Conservation (phyloP, 495 filamentous ascomycete species). For the Neurospora sp. region DNA sequence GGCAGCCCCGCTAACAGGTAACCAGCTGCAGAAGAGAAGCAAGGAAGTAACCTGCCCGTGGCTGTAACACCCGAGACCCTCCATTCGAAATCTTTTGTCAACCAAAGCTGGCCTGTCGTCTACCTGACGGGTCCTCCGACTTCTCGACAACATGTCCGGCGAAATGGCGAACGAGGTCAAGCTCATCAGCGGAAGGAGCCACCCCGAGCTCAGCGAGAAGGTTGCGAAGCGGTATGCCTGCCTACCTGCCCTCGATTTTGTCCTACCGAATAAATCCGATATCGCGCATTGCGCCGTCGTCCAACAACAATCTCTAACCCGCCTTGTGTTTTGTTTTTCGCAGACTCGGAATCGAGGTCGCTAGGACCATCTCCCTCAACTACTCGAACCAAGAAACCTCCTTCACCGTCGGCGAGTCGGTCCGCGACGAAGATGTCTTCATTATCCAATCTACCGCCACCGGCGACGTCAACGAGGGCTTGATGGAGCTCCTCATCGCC, state of each 20-base stretch:
- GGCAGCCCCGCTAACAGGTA: conserved; percentile 22
- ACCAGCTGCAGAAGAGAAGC: conserved; percentile 5
- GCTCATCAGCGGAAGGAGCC: conserved; percentile 88
- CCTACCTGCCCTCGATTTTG: not conserved
- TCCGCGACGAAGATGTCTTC: conserved; percentile 97
- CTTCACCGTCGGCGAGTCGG: conserved; percentile 92
- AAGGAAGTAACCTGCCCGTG: conserved; percentile 6
- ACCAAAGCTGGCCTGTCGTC: conserved; percentile 10
- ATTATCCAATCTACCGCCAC: conserved; percentile 92
- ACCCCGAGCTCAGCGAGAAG: conserved; percentile 78
- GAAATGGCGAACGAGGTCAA: conserved; percentile 82
- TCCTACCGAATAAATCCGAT: not conserved
- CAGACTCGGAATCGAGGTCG: conserved; percentile 91
- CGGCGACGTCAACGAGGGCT: conserved; percentile 94
- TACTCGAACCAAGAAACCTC: conserved; percentile 98
- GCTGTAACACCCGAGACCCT: not conserved
- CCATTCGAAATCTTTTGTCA: conserved; percentile 6
- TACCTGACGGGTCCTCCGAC: conserved; percentile 4
- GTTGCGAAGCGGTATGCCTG: conserved; percentile 77
- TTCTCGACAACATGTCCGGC: conserved; percentile 27
- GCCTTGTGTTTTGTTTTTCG: not conserved
- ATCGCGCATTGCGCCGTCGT: not conserved
- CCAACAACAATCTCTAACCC: conserved; percentile 4
- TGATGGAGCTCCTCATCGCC: conserved; percentile 99
- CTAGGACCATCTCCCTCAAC: conserved; percentile 86